Conservation (phyloP, 306 rosid genomes). For the Senna siamea region DNA sequence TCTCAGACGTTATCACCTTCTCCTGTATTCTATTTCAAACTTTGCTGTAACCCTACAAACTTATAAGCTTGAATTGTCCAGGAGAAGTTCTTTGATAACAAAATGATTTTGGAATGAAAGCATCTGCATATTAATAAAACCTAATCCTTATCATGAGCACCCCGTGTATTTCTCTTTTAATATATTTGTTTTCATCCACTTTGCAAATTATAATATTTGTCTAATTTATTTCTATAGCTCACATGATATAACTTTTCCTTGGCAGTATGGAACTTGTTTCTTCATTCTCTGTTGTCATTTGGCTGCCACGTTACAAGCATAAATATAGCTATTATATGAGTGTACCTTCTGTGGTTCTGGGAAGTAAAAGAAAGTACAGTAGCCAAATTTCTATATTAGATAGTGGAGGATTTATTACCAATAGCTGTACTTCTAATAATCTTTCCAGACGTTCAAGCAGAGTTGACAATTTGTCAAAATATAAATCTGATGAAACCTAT, state of each 20-base stretch:
- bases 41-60: too few species aligned
- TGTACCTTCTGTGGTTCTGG: constrained; percentile 38
- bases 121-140: constrained; percentile 13
- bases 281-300: constrained; percentile 34
- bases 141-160: constrained; percentile 11
- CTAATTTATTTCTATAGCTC: constrained; percentile 21
- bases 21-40: neutral
- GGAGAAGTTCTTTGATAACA: neutral
- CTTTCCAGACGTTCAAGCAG: constrained; percentile 25
- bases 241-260: constrained; percentile 35
- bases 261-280: constrained; percentile 53
- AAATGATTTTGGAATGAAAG: neutral
- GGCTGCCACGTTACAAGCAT: constrained; percentile 32
- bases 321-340: constrained; percentile 38
- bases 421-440: constrained; percentile 25
- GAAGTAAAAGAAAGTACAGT: constrained; percentile 42
- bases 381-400: constrained; percentile 10
- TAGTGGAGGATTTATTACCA: constrained; percentile 27
- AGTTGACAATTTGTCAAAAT: constrained; percentile 37
- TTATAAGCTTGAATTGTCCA: too few species aligned
- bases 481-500: constrained; percentile 39
- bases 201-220: constrained; percentile 17
- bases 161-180: constrained; percentile 15
- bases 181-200: constrained; percentile 3
- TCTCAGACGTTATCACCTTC: neutral